Percentiles rank a stretch among this genome's conserved stretches.
These are phyloP conservation scores for Saposhnikovia divaricata DNA, from an alignment of 129 eudicot genomes.

Conservation along the genomic window DNA sequence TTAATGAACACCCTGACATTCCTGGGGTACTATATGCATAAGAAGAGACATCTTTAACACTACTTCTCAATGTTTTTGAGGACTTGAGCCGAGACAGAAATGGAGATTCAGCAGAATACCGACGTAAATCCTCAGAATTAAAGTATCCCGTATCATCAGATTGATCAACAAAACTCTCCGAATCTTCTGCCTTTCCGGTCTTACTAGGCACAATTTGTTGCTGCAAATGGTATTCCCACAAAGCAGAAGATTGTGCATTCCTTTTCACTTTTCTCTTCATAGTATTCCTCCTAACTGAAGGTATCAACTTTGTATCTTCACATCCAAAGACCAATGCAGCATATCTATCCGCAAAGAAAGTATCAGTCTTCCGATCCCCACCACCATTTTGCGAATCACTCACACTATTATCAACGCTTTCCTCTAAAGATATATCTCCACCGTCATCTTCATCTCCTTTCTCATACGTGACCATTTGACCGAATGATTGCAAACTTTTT, in stretches of 20 bases:
- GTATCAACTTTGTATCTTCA: constrained; percentile 29
- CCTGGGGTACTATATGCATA: constrained; percentile 80
- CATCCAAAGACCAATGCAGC: constrained; percentile 32
- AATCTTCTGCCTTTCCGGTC: constrained; percentile 27
- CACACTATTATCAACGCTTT: constrained; percentile 58
- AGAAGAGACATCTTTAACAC: constrained; percentile 69
- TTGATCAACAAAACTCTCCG: constrained; percentile 44
- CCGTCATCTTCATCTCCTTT: constrained; percentile 22
- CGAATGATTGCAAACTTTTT: constrained; percentile 34
- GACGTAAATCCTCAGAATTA: constrained; percentile 49
- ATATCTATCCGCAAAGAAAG: constrained; percentile 37
- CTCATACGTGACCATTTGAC: constrained; percentile 7
- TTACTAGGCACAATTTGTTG: constrained; percentile 23
- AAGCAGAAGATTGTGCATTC: constrained; percentile 32
- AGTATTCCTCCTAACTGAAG: constrained; percentile 38
- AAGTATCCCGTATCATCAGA: constrained; percentile 47
- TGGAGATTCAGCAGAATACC: constrained; percentile 48
- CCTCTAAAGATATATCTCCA: constrained; percentile 28
- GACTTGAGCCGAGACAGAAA: constrained; percentile 62
- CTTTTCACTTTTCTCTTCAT: constrained; percentile 49
- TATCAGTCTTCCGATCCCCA: constrained; percentile 51
- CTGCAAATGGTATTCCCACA: constrained; percentile 30
- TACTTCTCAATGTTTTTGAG: constrained; percentile 35
- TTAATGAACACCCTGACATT: constrained; percentile 67
- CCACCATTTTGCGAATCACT: constrained; percentile 49